phyloP scores from a whole-genome alignment of 1,139 yeast genomes.

The Saccharomyces hybrid region DNA sequence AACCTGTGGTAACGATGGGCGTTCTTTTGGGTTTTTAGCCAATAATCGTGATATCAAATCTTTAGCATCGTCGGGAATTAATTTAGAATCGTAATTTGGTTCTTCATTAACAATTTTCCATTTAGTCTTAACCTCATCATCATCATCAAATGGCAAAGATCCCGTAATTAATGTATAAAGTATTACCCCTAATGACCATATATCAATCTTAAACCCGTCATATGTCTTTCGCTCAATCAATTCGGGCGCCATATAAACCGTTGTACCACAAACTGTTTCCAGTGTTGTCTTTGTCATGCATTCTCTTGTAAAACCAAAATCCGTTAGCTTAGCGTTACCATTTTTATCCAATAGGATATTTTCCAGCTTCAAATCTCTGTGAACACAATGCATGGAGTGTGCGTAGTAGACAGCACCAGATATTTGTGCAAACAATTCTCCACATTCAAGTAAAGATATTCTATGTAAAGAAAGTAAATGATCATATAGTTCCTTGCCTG shows the following conservation, averaged over 20 bases:
- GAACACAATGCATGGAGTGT: constrained; percentile 75
- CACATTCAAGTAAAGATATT: constrained; percentile 48
- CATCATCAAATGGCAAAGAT: constrained; percentile 84
- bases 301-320: constrained; percentile 91
- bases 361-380: constrained; percentile 83
- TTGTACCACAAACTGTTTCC: constrained; percentile 88
- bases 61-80: constrained; percentile 43
- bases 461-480: constrained; percentile 52
- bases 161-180: constrained; percentile 84
- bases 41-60: constrained; percentile 49
- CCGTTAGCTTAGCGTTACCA: constrained; percentile 68
- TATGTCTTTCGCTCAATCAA: constrained; percentile 55
- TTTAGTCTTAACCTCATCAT: constrained; percentile 56
- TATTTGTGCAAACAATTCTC: constrained; percentile 65
- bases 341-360: constrained; percentile 70
- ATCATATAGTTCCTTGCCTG: constrained; percentile 79
- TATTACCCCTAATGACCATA: constrained; percentile 93
- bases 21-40: constrained; percentile 53
- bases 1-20: constrained; percentile 60
- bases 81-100: constrained; percentile 40
- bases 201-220: constrained; percentile 75
- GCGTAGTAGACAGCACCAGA: constrained; percentile 78
- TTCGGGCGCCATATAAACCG: constrained; percentile 97
- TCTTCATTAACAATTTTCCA: constrained; percentile 55
- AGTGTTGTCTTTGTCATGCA: constrained; percentile 50